phyloP scores from a whole-genome alignment of 345 rosid species.

The Turritis glabra region DNA sequence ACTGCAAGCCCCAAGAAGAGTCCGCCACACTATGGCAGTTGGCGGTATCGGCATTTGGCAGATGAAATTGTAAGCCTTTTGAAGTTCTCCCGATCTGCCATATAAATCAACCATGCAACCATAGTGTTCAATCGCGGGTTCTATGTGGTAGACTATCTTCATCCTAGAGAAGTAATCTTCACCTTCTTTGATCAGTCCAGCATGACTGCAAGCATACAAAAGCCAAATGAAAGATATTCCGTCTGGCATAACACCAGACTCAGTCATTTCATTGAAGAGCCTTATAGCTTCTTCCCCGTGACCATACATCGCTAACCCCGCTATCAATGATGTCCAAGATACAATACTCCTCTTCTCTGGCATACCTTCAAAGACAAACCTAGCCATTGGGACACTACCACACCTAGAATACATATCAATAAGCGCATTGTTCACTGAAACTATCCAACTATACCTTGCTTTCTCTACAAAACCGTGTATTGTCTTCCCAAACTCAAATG shows the following conservation, averaged over 20 bases:
- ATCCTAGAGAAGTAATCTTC: constrained; percentile 45
- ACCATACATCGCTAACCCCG: constrained; percentile 60
- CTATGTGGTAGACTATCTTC: constrained; percentile 42
- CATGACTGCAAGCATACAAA: constrained; percentile 68
- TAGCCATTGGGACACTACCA: constrained; percentile 52
- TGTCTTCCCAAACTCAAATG: constrained; percentile 43
- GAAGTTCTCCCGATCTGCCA: constrained; percentile 52
- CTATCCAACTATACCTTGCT: constrained; percentile 45
- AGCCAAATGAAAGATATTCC: constrained; percentile 55
- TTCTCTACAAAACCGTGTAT: constrained; percentile 54
- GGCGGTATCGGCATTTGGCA: constrained; percentile 53
- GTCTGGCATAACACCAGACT: constrained; percentile 46
- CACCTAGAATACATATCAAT: constrained; percentile 69
- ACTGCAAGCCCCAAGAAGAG: constrained; percentile 59
- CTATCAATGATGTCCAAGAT: constrained; percentile 64
- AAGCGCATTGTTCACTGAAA: constrained; percentile 53
- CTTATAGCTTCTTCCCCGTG: constrained; percentile 52
- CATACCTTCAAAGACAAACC: constrained; percentile 52
- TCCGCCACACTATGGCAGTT: constrained; percentile 53
- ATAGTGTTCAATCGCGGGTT: constrained; percentile 57
- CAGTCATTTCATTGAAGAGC: constrained; percentile 47
- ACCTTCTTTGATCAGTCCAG: constrained; percentile 65
- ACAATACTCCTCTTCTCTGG: constrained; percentile 40
- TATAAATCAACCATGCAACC: constrained; percentile 65
- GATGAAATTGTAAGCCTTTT: constrained; percentile 51